A percentile compares a stretch with the other conserved stretches of the same genome.
Conservation (phyloP, 495 filamentous ascomycete genomes). For the Aspergillus indologenus region DNA sequence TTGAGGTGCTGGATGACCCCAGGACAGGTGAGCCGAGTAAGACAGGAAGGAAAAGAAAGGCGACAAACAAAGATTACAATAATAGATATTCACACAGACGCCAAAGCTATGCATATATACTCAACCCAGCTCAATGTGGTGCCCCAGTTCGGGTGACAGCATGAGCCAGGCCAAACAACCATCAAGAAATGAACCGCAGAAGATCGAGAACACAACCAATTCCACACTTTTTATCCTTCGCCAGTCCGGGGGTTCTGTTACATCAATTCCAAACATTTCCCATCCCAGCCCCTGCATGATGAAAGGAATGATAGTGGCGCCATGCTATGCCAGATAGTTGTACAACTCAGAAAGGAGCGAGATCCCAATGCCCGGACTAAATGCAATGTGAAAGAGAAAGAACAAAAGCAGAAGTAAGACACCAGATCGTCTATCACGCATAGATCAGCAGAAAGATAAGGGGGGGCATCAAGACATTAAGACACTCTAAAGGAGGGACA, state of each 20-base stretch:
- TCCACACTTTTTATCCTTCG: conserved; percentile 20
- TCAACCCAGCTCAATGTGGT: not conserved
- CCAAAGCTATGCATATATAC: conserved; percentile 16
- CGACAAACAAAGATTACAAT: not conserved
- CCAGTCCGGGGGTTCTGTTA: conserved; percentile 24
- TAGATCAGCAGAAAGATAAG: conserved; percentile 26
- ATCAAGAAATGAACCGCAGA: conserved; percentile 12
- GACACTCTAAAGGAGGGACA: conserved; percentile 39
- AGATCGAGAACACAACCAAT: conserved; percentile 13
- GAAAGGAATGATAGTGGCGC: conserved; percentile 49
- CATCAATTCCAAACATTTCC: conserved; percentile 28
- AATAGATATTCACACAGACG: conserved; percentile 8
- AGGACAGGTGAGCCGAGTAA: not conserved
- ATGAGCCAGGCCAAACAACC: not conserved
- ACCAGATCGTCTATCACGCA: conserved; percentile 39
- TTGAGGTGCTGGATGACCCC: not conserved
- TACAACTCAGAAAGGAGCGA: conserved; percentile 42
- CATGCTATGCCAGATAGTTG: conserved; percentile 42
- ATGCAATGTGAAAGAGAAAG: conserved; percentile 36
- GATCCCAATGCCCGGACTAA: conserved; percentile 38
- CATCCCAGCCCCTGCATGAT: conserved; percentile 34
- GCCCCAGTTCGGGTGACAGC: not conserved
- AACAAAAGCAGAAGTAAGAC: conserved; percentile 37
- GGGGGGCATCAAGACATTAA: conserved; percentile 39
- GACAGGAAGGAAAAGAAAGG: not conserved